phyloP scores from a whole-genome alignment of 2,329 filamentous ascomycete genomes.

The Arthroderma uncinatum region DNA sequence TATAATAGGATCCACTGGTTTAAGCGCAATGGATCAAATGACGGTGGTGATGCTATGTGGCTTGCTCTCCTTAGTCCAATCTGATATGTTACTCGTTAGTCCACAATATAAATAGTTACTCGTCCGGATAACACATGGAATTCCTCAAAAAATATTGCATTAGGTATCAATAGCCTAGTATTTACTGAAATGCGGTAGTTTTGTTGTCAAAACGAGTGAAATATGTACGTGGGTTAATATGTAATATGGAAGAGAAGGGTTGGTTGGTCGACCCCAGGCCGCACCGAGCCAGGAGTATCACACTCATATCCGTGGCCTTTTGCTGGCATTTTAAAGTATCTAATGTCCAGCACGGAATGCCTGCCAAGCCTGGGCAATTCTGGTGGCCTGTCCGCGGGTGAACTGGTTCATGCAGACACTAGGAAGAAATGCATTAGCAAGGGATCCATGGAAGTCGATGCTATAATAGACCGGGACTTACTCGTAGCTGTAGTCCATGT shows the following conservation, averaged over 20 bases:
- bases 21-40: too few relatives aligned
- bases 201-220: not conserved
- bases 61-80: too few relatives aligned
- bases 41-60: too few relatives aligned
- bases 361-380: constrained; percentile 20
- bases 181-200: not conserved
- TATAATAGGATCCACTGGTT: too few relatives aligned
- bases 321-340: not conserved
- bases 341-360: constrained; percentile 16
- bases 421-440: constrained; percentile 8
- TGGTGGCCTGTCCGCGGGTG: constrained; percentile 20
- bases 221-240: not conserved
- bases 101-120: too few relatives aligned
- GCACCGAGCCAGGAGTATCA: not conserved
- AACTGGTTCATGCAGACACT: constrained; percentile 20
- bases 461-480: constrained; percentile 7
- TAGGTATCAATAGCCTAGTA: not conserved
- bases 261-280: not conserved
- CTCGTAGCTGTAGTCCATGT: constrained; percentile 26
- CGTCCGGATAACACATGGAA: too few relatives aligned
- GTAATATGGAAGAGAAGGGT: not conserved
- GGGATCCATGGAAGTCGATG: not conserved
- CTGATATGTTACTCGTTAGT: too few relatives aligned
- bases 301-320: not conserved
- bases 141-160: too few relatives aligned